phyloP scores from a whole-genome alignment of 2,329 filamentous ascomycete species.

The Aspergillus jensenii region DNA sequence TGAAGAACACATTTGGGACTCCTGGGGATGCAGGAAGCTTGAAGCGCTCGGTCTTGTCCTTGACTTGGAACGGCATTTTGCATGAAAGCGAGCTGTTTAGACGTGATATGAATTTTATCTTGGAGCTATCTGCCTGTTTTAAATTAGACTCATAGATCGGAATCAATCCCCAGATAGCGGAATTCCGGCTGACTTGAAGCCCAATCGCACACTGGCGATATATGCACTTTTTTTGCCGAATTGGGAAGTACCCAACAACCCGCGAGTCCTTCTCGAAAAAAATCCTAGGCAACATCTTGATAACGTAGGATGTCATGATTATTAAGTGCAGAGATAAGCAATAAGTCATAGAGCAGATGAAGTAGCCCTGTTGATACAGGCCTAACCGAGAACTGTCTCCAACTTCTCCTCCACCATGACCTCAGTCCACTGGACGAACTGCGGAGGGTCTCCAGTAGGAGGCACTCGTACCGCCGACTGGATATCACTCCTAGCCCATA shows the following conservation, averaged over 20 bases:
- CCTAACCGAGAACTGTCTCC: not conserved
- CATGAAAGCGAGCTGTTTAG: not conserved
- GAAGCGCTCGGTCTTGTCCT: slow-evolving; percentile 3
- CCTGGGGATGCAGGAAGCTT: not conserved
- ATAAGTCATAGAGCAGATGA: too few relatives aligned
- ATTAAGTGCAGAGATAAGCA: too few relatives aligned
- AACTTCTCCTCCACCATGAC: not conserved
- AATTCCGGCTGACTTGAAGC: too few relatives aligned
- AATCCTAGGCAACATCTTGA: too few relatives aligned
- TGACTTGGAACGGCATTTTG: slow-evolving; percentile 6
- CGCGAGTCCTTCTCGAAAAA: too few relatives aligned
- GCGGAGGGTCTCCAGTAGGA: too few relatives aligned
- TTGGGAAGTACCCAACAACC: not conserved
- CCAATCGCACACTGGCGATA: not conserved
- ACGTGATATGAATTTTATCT: too few relatives aligned
- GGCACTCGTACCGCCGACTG: not conserved
- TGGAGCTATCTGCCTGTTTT: too few relatives aligned
- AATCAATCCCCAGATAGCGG: too few relatives aligned
- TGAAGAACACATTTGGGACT: slow-evolving; percentile 5
- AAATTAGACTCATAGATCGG: too few relatives aligned
- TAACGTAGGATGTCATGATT: too few relatives aligned
- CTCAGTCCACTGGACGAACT: not conserved
- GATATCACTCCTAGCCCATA: slow-evolving; percentile 1
- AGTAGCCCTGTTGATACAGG: too few relatives aligned
- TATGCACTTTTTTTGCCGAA: not conserved